These are phyloP conservation scores for Clitoria ternatea DNA, from an alignment of 306 rosid species.

Conservation along the genomic window DNA sequence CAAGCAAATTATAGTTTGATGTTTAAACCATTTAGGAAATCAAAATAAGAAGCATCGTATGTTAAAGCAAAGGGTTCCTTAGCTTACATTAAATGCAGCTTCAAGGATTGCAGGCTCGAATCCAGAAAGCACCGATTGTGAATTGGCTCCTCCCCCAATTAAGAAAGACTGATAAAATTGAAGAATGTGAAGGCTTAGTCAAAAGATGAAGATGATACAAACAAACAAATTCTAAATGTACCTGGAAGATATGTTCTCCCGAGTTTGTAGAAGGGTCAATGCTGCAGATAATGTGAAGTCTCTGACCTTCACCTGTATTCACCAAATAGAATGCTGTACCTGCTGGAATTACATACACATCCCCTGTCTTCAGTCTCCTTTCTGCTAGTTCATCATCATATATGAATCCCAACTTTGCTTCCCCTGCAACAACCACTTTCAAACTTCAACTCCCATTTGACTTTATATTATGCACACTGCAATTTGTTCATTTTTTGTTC, in stretches of 20 bases:
- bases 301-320: conserved; percentile 58
- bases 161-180: conserved; percentile 59
- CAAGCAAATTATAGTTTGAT: too few relatives aligned
- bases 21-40: too few relatives aligned
- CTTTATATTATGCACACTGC: neutral
- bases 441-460: neutral
- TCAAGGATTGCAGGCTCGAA: conserved; percentile 48
- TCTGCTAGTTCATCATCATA: conserved; percentile 60
- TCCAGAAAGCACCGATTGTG: conserved; percentile 59
- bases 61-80: too few relatives aligned
- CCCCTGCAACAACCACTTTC: conserved; percentile 57
- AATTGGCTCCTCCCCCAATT: conserved; percentile 69
- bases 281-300: conserved; percentile 65
- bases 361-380: conserved; percentile 64
- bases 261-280: conserved; percentile 58
- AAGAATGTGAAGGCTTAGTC: neutral
- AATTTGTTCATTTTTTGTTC: neutral
- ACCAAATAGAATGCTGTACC: conserved; percentile 81
- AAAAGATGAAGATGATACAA: too few relatives aligned
- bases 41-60: too few relatives aligned
- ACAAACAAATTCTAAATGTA: conserved; percentile 18
- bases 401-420: conserved; percentile 67
- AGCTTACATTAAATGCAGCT: conserved; percentile 76
- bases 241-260: conserved; percentile 55
- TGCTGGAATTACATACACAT: conserved; percentile 67